Evolutionary conservation across 805 yeast genomes (phyloP), one percentile per base, ranked within the genome.

Genomic region (Suhomyces xylopsoci): DNA sequence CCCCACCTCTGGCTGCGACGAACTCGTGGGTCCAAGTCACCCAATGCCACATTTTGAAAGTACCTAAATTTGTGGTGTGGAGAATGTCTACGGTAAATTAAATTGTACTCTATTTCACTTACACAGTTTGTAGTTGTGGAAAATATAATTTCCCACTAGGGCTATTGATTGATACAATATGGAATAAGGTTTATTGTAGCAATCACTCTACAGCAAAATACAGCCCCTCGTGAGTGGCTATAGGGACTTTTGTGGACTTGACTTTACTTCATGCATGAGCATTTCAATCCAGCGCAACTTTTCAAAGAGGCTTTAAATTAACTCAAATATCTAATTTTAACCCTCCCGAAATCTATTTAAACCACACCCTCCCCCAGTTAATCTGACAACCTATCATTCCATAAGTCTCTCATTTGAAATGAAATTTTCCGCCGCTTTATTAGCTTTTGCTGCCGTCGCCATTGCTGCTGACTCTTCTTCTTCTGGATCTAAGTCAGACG

Each of bases 341-440:
- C 42, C 42, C 24, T 9, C 24, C 42, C 12, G 42, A 38, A 38
- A 38, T 38, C 24, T 38, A 38, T 38, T 38, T 38, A 38, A 38
- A 38, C 24, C 42, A 38, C 42, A 17, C 22, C 20, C 17, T 38
- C 17, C 42, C 7, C 24, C 42, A 19, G 1, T 19, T 19, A 7
- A 19, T 17, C 20, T 8, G 20, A 17, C 17, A 4, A 4, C 15
- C 10, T 19, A 19, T 9, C n/a, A n/a, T 32, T 24, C 40, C 30
- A 38, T 10, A 38, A 17, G 42, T 43, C 28, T 34, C 34, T 36
- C 47, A 43, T 42, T 26, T 26, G 52, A 22, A 32, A 58, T 58
- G 61, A 57, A 56, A 51, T 56, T 58, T 52, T 22, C 58, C 28
- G 49, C 57, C 40, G 45, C 55, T 24, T 10, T 57, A 24, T 19